These are phyloP conservation scores for Colletotrichum cereale DNA, from an alignment of 2,329 filamentous ascomycete species.

Conservation along the genomic window DNA sequence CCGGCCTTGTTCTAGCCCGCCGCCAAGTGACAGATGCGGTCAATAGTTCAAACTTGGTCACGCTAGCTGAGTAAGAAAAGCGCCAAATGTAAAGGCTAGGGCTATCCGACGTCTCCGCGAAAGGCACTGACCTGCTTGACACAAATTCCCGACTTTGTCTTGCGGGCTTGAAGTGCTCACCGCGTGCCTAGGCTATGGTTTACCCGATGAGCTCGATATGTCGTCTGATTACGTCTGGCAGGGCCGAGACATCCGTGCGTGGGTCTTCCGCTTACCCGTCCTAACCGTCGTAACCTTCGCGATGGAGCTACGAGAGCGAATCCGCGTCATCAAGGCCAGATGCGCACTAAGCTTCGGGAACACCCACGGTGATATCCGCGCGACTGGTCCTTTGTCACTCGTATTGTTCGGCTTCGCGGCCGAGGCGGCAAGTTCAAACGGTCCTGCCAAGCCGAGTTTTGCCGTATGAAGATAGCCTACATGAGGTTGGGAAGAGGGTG, in stretches of 20 bases:
- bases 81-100: too few species aligned
- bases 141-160: not conserved
- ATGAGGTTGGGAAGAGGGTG: not conserved
- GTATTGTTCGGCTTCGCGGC: not conserved
- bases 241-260: conserved; percentile 27
- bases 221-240: not conserved
- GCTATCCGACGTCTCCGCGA: conserved; percentile 2
- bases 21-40: not conserved
- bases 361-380: not conserved
- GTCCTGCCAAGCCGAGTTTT: not conserved
- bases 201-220: not conserved
- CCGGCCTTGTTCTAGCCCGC: conserved; percentile 13
- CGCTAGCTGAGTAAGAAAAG: not conserved
- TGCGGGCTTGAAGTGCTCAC: not conserved
- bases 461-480: not conserved
- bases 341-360: not conserved
- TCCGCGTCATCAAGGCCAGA: conserved; percentile 24
- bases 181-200: not conserved
- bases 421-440: not conserved
- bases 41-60: not conserved
- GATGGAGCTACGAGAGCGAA: not conserved
- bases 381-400: conserved; percentile 4
- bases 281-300: conserved; percentile 2
- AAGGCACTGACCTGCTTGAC: not conserved
- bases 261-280: not conserved